Base-by-base conservation (phyloP, 1,139 yeast species). In the Suhomyces choctaworum region DNA sequence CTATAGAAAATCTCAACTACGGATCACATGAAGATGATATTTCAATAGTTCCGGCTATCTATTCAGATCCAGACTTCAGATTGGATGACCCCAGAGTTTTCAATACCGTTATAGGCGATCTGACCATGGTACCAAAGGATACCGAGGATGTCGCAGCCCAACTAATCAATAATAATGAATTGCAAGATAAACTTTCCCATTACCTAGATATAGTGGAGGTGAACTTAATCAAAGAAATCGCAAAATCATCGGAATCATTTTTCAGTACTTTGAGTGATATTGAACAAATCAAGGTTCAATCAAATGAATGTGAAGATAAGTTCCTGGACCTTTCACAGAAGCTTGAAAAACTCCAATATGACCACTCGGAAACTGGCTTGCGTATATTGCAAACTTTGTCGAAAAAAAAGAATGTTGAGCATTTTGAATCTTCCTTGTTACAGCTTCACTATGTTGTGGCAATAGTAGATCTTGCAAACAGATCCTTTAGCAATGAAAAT, bases 11-110 rank as follows among this genome's bases (percentile, higher is more conserved):
- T 22, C 41, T 37, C 19, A 47, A 45, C 8, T 42, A 46, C 2
- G 30, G 27, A 5, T 42, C 40, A 6, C 45, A 42, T 7, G 43
- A 33, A 7, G 51, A 48, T 7, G 50, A 49, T 14, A 42, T 51
- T 32, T 37, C 63, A 2, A 51, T 69, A 2, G 76, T 92, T 3
- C 97, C 98, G 0, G 60, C 63, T 4, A 78, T 87, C 2, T 94
- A 78, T 51, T 78, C 82, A 42, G 78, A 75, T 25, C 66, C 75
- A 5, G 75, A 81, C 33, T 92, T 92, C 60, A 73, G 88, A 45
- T 68, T 92, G 25, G 97, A 92, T 52, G 89, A 94, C 54, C 97
- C 97, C 4, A 70, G 96, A 39, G 73, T 82, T 1, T 92, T 92
- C 59, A 80, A 80, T 42, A 68, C 76, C 39, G 95, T 90, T 2